phyloP scores from a whole-genome alignment of 768 basidiomycete genomes.

The Lactarius evosmus region DNA sequence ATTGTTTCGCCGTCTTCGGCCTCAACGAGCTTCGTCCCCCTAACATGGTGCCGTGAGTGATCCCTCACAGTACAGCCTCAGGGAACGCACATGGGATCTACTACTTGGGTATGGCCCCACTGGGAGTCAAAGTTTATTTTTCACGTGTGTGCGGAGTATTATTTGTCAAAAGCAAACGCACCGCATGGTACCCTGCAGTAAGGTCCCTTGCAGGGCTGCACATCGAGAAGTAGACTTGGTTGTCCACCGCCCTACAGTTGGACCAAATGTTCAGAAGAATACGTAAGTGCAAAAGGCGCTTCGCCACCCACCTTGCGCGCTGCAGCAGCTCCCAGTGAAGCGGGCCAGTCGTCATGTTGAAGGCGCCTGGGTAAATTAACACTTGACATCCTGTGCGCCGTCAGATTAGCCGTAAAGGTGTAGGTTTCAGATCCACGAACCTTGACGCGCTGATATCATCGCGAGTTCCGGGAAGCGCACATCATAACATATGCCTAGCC shows the following conservation, averaged over 20 bases:
- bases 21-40: slow-evolving; percentile 71
- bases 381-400: slow-evolving; percentile 67
- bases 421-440: slow-evolving; percentile 37
- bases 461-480: slow-evolving; percentile 93
- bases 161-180: slow-evolving; percentile 37
- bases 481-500: slow-evolving; percentile 96
- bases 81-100: slow-evolving; percentile 75
- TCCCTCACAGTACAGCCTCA: slow-evolving; percentile 12
- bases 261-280: slow-evolving; percentile 1
- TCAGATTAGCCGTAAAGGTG: neutral
- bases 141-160: neutral
- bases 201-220: slow-evolving; percentile 91
- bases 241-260: slow-evolving; percentile 82
- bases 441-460: slow-evolving; percentile 84
- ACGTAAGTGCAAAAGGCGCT: neutral
- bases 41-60: slow-evolving; percentile 33
- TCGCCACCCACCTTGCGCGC: slow-evolving; percentile 58
- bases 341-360: slow-evolving; percentile 94
- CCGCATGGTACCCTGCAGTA: slow-evolving; percentile 83
- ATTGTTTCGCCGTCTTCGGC: slow-evolving; percentile 78
- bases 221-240: slow-evolving; percentile 95
- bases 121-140: slow-evolving; percentile 31
- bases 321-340: slow-evolving; percentile 95
- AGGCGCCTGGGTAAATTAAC: slow-evolving; percentile 90
- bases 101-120: slow-evolving; percentile 90